A percentile compares a stretch with the other conserved stretches of the same genome.
phyloP scores from a whole-genome alignment of 106 monocot species.

The Alisma plantagoaquatica region DNA sequence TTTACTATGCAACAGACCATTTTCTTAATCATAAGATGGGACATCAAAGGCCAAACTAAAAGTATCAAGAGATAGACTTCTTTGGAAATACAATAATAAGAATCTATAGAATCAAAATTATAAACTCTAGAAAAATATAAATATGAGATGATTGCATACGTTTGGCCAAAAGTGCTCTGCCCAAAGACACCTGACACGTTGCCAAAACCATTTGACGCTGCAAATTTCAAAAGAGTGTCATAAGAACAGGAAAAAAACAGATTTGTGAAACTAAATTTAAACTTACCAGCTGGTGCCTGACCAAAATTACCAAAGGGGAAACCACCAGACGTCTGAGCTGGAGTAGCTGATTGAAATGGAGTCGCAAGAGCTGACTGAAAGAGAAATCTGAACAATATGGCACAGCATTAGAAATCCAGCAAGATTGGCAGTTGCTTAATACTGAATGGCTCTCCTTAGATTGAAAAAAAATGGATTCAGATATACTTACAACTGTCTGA shows the following conservation, averaged over 20 bases:
- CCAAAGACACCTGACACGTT: constrained; percentile 25
- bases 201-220: constrained; percentile 42
- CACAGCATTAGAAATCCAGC: no score
- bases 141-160: constrained; percentile 28
- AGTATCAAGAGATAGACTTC: no score
- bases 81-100: not conserved
- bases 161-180: constrained; percentile 45
- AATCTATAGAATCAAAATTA: not conserved
- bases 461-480: no score
- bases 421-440: no score
- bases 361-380: constrained; percentile 39
- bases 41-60: no score
- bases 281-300: constrained; percentile 49
- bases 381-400: not conserved
- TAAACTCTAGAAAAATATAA: not conserved
- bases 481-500: no score
- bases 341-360: constrained; percentile 30
- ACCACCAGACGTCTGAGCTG: constrained; percentile 27
- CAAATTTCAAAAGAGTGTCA: not conserved
- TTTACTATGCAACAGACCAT: no score
- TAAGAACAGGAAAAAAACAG: not conserved
- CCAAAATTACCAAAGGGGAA: constrained; percentile 63
- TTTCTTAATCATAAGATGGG: no score
- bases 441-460: no score
- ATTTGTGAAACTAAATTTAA: not conserved